Evolutionary conservation across 169 alveolate species (phyloP).

Genomic region (Plasmodium malariae): DNA sequence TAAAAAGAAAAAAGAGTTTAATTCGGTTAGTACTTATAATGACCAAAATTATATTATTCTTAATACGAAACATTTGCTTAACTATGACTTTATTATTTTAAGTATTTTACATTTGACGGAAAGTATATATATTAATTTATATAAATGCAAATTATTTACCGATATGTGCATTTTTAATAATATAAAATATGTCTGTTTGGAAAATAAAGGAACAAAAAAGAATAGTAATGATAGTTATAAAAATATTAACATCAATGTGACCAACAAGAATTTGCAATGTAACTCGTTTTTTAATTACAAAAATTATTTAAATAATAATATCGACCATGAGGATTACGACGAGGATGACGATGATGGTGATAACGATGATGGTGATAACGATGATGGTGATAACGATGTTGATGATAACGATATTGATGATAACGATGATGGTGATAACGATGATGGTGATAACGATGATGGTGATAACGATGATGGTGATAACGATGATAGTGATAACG

Average conservation of each 20-base stretch:
- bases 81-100: slow-evolving; percentile 40
- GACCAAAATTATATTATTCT: slow-evolving; percentile 25
- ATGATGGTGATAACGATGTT: neutral
- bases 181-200: slow-evolving; percentile 55
- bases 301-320: too few relatives aligned
- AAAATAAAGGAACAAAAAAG: slow-evolving; percentile 19
- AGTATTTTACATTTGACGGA: slow-evolving; percentile 26
- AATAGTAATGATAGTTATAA: neutral
- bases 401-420: neutral
- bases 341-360: neutral
- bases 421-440: neutral
- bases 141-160: slow-evolving; percentile 58
- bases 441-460: neutral
- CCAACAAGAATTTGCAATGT: too few relatives aligned
- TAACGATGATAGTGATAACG: neutral
- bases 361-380: neutral
- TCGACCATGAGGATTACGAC: too few relatives aligned
- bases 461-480: neutral
- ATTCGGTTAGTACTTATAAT: neutral
- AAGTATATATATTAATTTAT: slow-evolving; percentile 46
- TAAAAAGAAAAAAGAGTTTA: slow-evolving; percentile 4
- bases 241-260: too few relatives aligned
- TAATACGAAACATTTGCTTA: slow-evolving; percentile 24
- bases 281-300: too few relatives aligned
- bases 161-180: slow-evolving; percentile 75